Evolutionary conservation across 2,329 filamentous ascomycete species (phyloP).

Genomic region (Cordyceps militaris): DNA sequence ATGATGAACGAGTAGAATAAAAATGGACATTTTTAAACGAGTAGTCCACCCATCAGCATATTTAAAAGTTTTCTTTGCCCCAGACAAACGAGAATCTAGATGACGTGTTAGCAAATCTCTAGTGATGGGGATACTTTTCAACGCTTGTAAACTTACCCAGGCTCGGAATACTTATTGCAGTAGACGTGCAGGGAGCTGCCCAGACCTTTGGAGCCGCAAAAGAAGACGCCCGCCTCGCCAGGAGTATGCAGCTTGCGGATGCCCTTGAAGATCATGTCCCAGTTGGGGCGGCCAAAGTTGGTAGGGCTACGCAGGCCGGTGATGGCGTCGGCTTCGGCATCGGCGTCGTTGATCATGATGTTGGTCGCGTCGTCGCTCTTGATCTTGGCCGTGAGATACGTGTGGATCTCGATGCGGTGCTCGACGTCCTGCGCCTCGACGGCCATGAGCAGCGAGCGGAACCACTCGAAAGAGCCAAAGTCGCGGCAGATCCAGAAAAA

Average conservation of each 20-base stretch:
- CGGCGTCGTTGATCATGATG: slow-evolving; percentile 88
- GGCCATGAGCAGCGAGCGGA: slow-evolving; percentile 72
- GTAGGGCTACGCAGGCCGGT: slow-evolving; percentile 75
- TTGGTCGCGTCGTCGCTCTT: slow-evolving; percentile 80
- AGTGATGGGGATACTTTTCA: not conserved
- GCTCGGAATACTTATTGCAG: slow-evolving; percentile 83
- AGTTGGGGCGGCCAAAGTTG: slow-evolving; percentile 81
- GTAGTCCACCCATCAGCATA: not conserved
- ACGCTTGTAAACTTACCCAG: slow-evolving; percentile 50
- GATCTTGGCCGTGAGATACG: slow-evolving; percentile 81
- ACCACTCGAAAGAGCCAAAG: slow-evolving; percentile 86
- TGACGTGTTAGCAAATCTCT: slow-evolving; percentile 14
- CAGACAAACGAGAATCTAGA: slow-evolving; percentile 57
- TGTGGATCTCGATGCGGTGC: slow-evolving; percentile 82
- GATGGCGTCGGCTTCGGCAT: slow-evolving; percentile 77
- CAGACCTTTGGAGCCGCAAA: slow-evolving; percentile 75
- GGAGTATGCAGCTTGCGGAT: slow-evolving; percentile 72
- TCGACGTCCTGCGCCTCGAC: slow-evolving; percentile 83
- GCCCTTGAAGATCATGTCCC: slow-evolving; percentile 83
- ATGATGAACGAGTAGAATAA: not conserved
- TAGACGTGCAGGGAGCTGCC: slow-evolving; percentile 72
- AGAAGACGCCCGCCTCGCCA: slow-evolving; percentile 71
- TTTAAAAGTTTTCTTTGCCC: slow-evolving; percentile 63
- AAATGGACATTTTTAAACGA: not conserved
- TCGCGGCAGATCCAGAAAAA: slow-evolving; percentile 91